phyloP scores from a whole-genome alignment of 2,329 filamentous ascomycete genomes.

The Orbilia ellipsospora region DNA sequence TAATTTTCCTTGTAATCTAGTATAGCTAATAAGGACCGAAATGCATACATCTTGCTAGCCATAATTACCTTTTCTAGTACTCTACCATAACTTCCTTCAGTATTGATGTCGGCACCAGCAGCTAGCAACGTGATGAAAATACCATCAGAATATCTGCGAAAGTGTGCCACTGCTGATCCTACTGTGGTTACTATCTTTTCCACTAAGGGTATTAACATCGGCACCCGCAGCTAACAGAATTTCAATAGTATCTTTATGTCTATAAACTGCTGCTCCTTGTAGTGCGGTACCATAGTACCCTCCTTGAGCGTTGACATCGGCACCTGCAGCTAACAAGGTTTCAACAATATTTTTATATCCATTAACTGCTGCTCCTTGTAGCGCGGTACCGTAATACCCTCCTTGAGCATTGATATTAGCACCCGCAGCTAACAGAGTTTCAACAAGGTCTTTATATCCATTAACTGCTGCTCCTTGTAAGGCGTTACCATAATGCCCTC shows the following conservation, averaged over 20 bases:
- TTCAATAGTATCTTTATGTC: neutral
- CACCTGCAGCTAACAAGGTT: too few species aligned
- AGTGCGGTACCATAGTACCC: neutral
- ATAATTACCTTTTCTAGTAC: too few species aligned
- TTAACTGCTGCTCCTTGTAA: neutral
- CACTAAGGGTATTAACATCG: constrained; percentile 7
- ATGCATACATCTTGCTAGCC: too few species aligned
- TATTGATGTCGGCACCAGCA: too few species aligned
- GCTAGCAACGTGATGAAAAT: too few species aligned
- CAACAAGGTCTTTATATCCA: neutral
- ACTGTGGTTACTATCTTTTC: neutral
- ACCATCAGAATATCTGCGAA: too few species aligned
- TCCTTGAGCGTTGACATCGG: too few species aligned
- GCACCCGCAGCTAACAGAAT: neutral
- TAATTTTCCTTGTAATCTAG: too few species aligned
- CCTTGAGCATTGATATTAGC: constrained; percentile 7
- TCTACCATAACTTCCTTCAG: too few species aligned
- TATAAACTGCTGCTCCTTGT: neutral
- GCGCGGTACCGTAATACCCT: neutral
- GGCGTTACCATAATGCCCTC: neutral
- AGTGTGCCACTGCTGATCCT: neutral
- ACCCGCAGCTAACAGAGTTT: constrained; percentile 8
- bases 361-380: too few species aligned
- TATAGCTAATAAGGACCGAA: too few species aligned
- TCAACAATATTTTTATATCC: too few species aligned